phyloP scores from a whole-genome alignment of 129 eudicot species.

The Lactuca sativa region DNA sequence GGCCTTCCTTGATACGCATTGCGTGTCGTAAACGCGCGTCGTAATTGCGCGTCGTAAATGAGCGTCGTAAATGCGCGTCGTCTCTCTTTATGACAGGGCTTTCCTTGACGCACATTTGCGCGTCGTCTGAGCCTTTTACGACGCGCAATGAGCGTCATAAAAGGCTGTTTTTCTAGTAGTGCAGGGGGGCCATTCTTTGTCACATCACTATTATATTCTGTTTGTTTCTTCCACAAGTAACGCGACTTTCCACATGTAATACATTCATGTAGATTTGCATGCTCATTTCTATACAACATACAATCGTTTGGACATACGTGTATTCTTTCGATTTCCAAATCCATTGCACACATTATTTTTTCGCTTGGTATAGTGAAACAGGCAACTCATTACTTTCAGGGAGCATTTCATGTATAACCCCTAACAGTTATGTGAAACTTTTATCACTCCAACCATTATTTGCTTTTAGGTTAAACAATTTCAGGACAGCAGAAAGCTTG shows the following conservation, averaged over 20 bases:
- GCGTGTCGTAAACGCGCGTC: too few relatives aligned
- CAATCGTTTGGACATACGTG: not conserved
- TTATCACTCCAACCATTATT: not conserved
- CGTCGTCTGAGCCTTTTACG: too few relatives aligned
- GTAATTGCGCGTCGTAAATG: too few relatives aligned
- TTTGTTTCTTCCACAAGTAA: not conserved
- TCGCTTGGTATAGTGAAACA: not conserved
- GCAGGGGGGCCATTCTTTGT: not conserved
- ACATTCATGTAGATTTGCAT: not conserved
- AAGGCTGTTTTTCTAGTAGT: too few relatives aligned
- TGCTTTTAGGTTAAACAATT: not conserved
- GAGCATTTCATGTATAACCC: not conserved
- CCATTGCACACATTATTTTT: not conserved
- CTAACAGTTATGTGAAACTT: not conserved
- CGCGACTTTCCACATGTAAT: not conserved
- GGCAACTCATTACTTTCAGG: not conserved
- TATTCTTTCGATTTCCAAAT: not conserved
- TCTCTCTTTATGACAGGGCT: too few relatives aligned
- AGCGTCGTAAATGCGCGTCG: too few relatives aligned
- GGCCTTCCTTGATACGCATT: too few relatives aligned
- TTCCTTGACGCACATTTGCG: too few relatives aligned
- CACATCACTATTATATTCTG: not conserved
- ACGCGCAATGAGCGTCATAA: too few relatives aligned
- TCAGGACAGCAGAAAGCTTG: not conserved
- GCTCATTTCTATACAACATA: not conserved